Percentiles rank a stretch among this genome's conserved stretches.
Evolutionary conservation across 306 rosid genomes (phyloP).

Genomic region (Prunus mira): DNA sequence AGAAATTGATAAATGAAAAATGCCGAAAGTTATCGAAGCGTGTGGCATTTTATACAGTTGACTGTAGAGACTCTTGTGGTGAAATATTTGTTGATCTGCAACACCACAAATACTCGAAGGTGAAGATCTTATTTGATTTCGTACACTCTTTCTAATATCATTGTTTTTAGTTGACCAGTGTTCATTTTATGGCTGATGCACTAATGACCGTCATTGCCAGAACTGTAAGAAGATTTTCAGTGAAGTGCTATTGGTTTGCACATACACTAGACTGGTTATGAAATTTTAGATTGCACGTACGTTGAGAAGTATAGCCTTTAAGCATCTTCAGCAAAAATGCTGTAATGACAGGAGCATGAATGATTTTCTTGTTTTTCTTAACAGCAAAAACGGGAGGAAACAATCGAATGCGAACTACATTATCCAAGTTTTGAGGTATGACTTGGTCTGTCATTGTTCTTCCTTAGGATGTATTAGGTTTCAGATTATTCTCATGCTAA

Average conservation of each 20-base stretch:
- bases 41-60: conserved; percentile 81
- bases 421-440: conserved; percentile 83
- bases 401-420: conserved; percentile 50
- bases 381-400: conserved; percentile 76
- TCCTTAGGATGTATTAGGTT: neutral
- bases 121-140: conserved; percentile 12
- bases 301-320: neutral
- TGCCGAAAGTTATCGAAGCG: conserved; percentile 75
- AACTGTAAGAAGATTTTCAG: neutral
- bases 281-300: neutral
- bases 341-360: neutral
- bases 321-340: neutral
- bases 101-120: conserved; percentile 78
- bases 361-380: conserved; percentile 17
- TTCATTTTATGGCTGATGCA: conserved; percentile 1
- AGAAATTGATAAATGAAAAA: conserved; percentile 78
- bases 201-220: neutral
- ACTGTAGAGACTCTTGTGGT: conserved; percentile 91
- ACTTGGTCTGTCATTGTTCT: conserved; percentile 6
- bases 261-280: neutral
- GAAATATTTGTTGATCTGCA: conserved; percentile 94
- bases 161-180: neutral
- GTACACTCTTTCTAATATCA: neutral
- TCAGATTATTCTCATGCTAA: neutral
- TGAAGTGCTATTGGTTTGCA: neutral